Conservation (phyloP, 192 early-diverging fungal species). For the Rhizophagus sp. region DNA sequence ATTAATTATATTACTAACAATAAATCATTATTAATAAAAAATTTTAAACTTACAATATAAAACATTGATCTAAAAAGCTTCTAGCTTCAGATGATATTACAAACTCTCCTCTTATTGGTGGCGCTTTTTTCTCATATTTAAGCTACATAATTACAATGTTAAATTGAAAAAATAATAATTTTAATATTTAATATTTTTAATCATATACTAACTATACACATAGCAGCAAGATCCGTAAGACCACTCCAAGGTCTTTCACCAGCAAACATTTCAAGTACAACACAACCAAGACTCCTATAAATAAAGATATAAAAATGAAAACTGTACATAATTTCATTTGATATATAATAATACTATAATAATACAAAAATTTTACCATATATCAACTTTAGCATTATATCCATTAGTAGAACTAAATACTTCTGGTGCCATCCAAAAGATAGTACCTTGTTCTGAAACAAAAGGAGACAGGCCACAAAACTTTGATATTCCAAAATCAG, state of each 20-base stretch:
- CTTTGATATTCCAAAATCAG: constrained; percentile 96
- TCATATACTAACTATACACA: constrained; percentile 50
- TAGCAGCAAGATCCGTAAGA: constrained; percentile 51
- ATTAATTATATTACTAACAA: not conserved
- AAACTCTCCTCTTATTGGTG: constrained; percentile 69
- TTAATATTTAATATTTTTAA: constrained; percentile 25
- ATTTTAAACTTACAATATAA: constrained; percentile 58
- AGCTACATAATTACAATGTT: constrained; percentile 39
- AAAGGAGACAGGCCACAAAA: constrained; percentile 50
- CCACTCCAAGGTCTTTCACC: constrained; percentile 76
- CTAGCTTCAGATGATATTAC: constrained; percentile 64
- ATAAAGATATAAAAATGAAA: too few relatives aligned
- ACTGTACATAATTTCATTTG: not conserved
- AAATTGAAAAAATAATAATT: constrained; percentile 34
- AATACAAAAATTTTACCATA: constrained; percentile 63
- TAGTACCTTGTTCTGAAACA: constrained; percentile 60
- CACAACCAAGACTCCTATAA: constrained; percentile 69
- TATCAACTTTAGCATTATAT: constrained; percentile 91
- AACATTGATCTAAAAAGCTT: constrained; percentile 75
- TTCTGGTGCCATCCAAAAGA: constrained; percentile 98
- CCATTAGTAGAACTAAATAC: constrained; percentile 64
- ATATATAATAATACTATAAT: not conserved
- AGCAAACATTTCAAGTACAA: constrained; percentile 95
- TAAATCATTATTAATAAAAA: not conserved
- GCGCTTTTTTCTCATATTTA: constrained; percentile 71